phyloP scores from a whole-genome alignment of 192 early-diverging fungal genomes.

The Rhizoclosmatium sp. region DNA sequence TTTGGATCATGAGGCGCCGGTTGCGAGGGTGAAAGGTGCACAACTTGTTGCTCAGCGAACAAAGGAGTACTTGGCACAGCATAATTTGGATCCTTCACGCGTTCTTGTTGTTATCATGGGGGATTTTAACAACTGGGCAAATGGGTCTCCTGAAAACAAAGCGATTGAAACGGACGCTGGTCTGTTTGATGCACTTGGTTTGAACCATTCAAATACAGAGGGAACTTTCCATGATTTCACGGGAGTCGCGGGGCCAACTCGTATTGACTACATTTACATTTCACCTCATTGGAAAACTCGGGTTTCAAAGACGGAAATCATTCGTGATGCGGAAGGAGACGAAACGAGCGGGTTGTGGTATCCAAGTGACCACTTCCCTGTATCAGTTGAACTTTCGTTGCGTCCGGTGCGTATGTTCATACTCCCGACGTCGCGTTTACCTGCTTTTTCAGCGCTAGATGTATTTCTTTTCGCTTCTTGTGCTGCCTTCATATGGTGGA shows the following conservation, averaged over 20 bases:
- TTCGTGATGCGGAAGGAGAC: not conserved
- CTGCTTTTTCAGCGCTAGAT: no score
- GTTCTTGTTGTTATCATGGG: not conserved
- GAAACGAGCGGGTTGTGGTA: not conserved
- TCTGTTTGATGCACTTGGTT: not conserved
- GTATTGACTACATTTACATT: slow-evolving; percentile 14
- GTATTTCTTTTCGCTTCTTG: no score
- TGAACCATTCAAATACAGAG: not conserved
- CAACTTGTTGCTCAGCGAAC: not conserved
- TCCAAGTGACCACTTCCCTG: slow-evolving; percentile 7
- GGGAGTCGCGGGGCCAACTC: not conserved
- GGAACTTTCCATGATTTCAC: slow-evolving; percentile 20
- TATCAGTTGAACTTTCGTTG: slow-evolving; percentile 3
- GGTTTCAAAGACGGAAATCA: not conserved
- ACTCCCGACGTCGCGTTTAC: no score
- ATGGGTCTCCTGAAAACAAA: slow-evolving; percentile 12
- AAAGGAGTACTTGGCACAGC: not conserved
- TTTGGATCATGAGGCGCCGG: slow-evolving; percentile 13
- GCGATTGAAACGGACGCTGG: not conserved
- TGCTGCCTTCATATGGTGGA: no score
- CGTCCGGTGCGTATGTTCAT: no score
- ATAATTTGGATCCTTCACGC: not conserved
- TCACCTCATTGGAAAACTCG: not conserved
- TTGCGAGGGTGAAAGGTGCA: not conserved
- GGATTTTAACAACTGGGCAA: not conserved